phyloP scores from a whole-genome alignment of 768 basidiomycete genomes.

The Dioszegia crocea region DNA sequence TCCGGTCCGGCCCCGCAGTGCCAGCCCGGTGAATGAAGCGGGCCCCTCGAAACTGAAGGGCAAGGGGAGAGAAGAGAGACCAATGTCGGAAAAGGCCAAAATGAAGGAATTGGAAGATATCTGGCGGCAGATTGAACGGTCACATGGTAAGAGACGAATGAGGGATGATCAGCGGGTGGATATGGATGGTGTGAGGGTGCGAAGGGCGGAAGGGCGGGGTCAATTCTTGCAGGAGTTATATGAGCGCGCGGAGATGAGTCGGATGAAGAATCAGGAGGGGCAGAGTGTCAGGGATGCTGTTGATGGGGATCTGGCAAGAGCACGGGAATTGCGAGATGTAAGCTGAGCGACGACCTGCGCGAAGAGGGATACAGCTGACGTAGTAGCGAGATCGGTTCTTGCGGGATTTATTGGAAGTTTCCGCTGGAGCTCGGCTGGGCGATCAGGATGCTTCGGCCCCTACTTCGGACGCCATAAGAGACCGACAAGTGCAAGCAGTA shows the following conservation, averaged over 20 bases:
- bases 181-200: neutral
- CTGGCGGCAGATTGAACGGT: slow-evolving; percentile 48
- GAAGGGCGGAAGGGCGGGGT: slow-evolving; percentile 14
- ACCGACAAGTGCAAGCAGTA: neutral
- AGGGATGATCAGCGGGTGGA: slow-evolving; percentile 27
- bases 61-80: slow-evolving; percentile 48
- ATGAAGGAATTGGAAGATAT: slow-evolving; percentile 54
- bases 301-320: slow-evolving; percentile 27
- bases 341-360: too few species aligned
- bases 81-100: slow-evolving; percentile 58
- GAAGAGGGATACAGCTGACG: too few species aligned
- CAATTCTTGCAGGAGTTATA: slow-evolving; percentile 20
- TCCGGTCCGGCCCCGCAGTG: slow-evolving; percentile 51
- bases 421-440: slow-evolving; percentile 18
- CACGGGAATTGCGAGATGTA: slow-evolving; percentile 31
- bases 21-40: too few species aligned
- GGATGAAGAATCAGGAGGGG: slow-evolving; percentile 29
- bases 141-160: slow-evolving; percentile 37
- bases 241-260: slow-evolving; percentile 10
- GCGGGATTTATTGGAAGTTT: slow-evolving; percentile 28
- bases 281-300: slow-evolving; percentile 4
- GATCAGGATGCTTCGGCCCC: slow-evolving; percentile 27
- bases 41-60: neutral
- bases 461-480: neutral
- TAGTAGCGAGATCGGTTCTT: slow-evolving; percentile 30